Evolutionary conservation across 2,329 filamentous ascomycete genomes (phyloP), one percentile per base, ranked within the genome.

Genomic region (Pseudopyrenochaeta lycopersici): DNA sequence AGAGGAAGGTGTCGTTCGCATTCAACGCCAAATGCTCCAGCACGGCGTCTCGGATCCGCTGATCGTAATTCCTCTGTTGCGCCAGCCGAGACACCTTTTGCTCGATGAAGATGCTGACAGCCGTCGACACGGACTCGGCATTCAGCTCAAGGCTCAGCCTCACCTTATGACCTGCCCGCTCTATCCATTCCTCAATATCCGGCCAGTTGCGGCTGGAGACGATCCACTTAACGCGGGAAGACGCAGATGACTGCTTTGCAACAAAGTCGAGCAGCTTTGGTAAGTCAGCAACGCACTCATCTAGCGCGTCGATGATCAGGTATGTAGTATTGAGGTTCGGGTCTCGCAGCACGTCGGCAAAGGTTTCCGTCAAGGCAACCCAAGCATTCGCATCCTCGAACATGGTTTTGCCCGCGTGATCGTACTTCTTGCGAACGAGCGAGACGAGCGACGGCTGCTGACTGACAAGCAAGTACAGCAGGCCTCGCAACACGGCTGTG

Each of bases 401-500:
- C n/a, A n/a, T n/a, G n/a, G n/a, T n/a, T n/a, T n/a, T n/a, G n/a
- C n/a, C n/a, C n/a, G n/a, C n/a, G n/a, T n/a, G n/a, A n/a, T n/a
- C n/a, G n/a, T n/a, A n/a, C n/a, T n/a, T n/a, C n/a, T n/a, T 41
- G 2, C 43, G 43, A 14, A 46, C 12, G n/a, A 48, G 50, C 20
- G 23, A 38, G 56, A 47, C 0, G 0, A 81, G 70, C 2, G 56
- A 62, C 20, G 66, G 69, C 2, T 78, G 61, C 49, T 77, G 63
- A 1, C 54, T 33, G 3, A 77, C 44, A 0, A 84, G 66, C 10
- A 76, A 36, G 33, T 72, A 81, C 1, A 82, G 67, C 0, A 84
- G 65, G 0, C 81, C 78, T 0, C 77, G 72, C 2, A 83, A 55
- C 0, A 82, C 74, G n/a, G n/a, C n/a, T n/a, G n/a, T n/a, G n/a